Percentiles rank a stretch among this genome's conserved stretches.
phyloP scores from a whole-genome alignment of 805 yeast species.

The Yarrowia divulgata region DNA sequence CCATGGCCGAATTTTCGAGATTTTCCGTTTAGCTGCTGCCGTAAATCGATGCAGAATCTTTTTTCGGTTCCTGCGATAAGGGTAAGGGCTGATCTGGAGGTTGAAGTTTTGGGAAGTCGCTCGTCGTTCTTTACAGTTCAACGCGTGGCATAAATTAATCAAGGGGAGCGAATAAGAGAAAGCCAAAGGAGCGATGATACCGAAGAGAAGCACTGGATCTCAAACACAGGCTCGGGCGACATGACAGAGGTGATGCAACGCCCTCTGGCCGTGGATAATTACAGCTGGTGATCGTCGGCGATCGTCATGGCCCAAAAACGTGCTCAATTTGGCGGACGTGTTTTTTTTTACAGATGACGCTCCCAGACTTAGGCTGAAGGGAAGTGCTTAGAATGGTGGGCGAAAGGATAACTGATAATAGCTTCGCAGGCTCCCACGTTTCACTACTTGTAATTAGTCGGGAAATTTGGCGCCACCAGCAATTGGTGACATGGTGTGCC shows the following conservation, averaged over 20 bases:
- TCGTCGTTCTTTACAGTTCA: background rate
- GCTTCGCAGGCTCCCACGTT: background rate
- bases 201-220: no score
- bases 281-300: slow-evolving; percentile 9
- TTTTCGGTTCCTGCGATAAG: slow-evolving; percentile 2
- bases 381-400: no score
- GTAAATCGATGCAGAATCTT: slow-evolving; percentile 11
- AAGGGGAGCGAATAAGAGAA: slow-evolving; percentile 21
- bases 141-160: slow-evolving; percentile 14
- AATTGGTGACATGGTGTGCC: background rate
- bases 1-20: background rate
- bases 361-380: no score
- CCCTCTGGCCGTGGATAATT: background rate
- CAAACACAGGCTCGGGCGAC: background rate
- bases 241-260: slow-evolving; percentile 4
- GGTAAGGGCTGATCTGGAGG: background rate
- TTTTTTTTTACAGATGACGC: no score
- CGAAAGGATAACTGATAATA: background rate
- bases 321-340: no score
- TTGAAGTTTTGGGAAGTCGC: no score
- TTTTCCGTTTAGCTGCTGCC: background rate
- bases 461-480: no score
- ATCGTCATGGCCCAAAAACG: background rate
- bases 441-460: background rate
- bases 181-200: slow-evolving; percentile 1